A percentile compares a stretch with the other conserved stretches of the same genome.
Evolutionary conservation across 1,139 yeast genomes (phyloP).

Genomic region (Yamadazyma dendronema): DNA sequence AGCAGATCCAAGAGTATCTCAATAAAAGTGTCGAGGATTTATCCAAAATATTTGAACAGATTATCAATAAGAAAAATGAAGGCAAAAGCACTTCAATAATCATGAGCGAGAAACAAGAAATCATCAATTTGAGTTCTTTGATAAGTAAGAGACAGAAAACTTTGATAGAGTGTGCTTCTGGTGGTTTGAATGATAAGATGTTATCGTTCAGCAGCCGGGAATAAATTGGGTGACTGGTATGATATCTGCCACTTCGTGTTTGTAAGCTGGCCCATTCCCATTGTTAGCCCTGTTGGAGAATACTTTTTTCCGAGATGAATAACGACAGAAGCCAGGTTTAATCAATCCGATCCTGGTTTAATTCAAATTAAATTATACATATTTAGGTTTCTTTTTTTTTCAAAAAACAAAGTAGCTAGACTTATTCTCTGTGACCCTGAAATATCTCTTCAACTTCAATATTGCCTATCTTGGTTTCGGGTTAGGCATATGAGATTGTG

Average conservation of each 20-base stretch:
- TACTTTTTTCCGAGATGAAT: no score
- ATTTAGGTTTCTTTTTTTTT: neutral
- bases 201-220: no score
- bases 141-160: slow-evolving; percentile 47
- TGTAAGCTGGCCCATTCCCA: no score
- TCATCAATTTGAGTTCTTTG: slow-evolving; percentile 48
- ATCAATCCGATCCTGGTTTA: no score
- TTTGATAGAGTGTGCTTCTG: slow-evolving; percentile 51
- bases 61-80: slow-evolving; percentile 45
- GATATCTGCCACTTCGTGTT: no score
- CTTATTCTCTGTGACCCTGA: no score
- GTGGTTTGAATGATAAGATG: slow-evolving; percentile 30
- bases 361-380: no score
- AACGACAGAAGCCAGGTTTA: no score
- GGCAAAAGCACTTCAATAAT: slow-evolving; percentile 32
- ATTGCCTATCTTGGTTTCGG: neutral
- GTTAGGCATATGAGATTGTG: neutral
- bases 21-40: slow-evolving; percentile 77
- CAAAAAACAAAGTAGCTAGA: no score
- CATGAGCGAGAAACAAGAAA: slow-evolving; percentile 46
- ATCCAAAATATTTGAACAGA: slow-evolving; percentile 65
- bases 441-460: neutral
- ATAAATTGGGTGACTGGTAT: no score
- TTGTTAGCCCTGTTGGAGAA: no score
- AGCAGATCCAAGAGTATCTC: slow-evolving; percentile 70